These are phyloP conservation scores for Vitis rotundifolia DNA, from an alignment of 164 flowering plant genomes.

Conservation along the genomic window DNA sequence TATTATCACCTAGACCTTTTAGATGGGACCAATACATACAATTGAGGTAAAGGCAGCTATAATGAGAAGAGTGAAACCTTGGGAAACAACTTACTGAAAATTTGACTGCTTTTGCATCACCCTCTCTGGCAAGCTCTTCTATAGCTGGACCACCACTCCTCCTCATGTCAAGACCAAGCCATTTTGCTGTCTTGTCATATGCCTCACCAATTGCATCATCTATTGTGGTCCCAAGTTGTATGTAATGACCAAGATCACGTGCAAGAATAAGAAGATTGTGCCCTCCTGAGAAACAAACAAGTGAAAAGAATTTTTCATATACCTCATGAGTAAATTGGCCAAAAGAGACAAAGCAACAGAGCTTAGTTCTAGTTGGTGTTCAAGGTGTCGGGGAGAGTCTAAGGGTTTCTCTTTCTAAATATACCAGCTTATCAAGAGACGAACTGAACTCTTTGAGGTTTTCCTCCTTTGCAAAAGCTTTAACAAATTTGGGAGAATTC, in stretches of 20 bases:
- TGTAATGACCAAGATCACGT: constrained; percentile 82
- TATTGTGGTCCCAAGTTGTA: constrained; percentile 96
- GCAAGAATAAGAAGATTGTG: constrained; percentile 96
- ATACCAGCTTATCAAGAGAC: not conserved
- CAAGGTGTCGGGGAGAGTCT: not conserved
- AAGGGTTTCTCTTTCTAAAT: not conserved
- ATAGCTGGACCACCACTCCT: constrained; percentile 94
- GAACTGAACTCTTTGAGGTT: too few relatives aligned
- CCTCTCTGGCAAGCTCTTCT: constrained; percentile 90
- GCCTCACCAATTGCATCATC: constrained; percentile 99
- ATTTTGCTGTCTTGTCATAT: constrained; percentile 95
- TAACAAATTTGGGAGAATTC: too few relatives aligned
- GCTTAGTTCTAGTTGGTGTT: not conserved
- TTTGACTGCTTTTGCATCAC: constrained; percentile 72
- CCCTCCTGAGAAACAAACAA: constrained; percentile 59
- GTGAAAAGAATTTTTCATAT: not conserved
- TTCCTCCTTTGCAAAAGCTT: too few relatives aligned
- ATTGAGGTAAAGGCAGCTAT: not conserved
- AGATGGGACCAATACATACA: not conserved
- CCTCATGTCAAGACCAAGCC: constrained; percentile 97
- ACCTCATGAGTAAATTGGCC: not conserved
- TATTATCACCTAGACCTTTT: not conserved
- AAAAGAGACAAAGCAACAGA: not conserved
- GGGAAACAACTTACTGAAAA: constrained; percentile 46
- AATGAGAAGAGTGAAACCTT: not conserved